These are phyloP conservation scores for Cenchrus purpureus DNA, from an alignment of 176 grass and related monocot genomes.

Conservation along the genomic window DNA sequence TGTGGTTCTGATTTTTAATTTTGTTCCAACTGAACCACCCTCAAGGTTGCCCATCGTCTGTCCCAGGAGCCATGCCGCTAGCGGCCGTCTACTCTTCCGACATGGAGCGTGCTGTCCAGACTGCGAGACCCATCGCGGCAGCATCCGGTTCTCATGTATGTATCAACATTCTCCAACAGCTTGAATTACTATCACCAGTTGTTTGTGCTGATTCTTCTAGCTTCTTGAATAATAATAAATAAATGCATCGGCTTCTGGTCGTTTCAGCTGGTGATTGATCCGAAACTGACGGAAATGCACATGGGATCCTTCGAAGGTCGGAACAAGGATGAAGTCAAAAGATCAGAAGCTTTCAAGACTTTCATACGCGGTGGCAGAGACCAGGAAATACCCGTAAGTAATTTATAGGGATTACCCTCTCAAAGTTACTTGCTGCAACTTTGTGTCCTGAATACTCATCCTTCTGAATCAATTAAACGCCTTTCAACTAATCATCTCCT, in stretches of 20 bases:
- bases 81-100: slow-evolving; percentile 73
- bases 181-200: background rate
- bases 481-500: background rate
- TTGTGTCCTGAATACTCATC: background rate
- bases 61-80: slow-evolving; percentile 53
- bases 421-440: background rate
- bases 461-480: background rate
- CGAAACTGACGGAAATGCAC: slow-evolving; percentile 65
- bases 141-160: slow-evolving; percentile 51
- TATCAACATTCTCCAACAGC: background rate
- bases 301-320: slow-evolving; percentile 73
- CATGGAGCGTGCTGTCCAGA: slow-evolving; percentile 65
- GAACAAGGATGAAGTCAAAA: slow-evolving; percentile 51
- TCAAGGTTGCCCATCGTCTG: slow-evolving; percentile 59
- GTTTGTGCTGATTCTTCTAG: background rate
- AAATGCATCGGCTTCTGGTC: background rate
- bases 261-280: slow-evolving; percentile 58
- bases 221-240: background rate
- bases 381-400: slow-evolving; percentile 63
- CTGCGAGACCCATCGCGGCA: slow-evolving; percentile 53
- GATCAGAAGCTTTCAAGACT: slow-evolving; percentile 52
- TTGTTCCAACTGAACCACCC: background rate
- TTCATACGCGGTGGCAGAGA: slow-evolving; percentile 44
- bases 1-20: background rate
- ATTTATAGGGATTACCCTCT: background rate